These are phyloP conservation scores for Yarrowia sp. DNA, from an alignment of 805 yeast genomes.

Conservation along the genomic window DNA sequence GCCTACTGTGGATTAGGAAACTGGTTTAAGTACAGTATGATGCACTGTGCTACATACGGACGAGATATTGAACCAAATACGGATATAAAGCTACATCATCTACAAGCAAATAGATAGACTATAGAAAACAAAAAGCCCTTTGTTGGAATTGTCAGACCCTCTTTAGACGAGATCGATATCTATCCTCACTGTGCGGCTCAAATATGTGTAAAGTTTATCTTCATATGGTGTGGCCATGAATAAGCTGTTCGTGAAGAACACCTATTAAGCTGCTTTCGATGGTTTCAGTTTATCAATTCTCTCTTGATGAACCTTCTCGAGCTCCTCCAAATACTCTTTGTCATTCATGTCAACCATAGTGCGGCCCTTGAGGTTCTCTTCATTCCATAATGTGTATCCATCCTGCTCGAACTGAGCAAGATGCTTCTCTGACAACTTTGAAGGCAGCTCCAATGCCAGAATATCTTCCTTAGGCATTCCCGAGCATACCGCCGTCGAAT, in stretches of 20 bases:
- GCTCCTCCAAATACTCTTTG: background rate
- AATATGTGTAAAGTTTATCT: background rate
- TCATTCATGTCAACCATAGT: conserved; percentile 1
- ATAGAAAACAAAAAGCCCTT: background rate
- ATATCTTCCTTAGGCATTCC: conserved; percentile 12
- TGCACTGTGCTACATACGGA: too few species aligned
- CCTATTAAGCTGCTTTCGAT: background rate
- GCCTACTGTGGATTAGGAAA: too few species aligned
- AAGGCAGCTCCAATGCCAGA: background rate
- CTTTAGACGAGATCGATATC: background rate
- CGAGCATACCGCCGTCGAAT: conserved; percentile 35
- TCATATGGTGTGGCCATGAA: background rate
- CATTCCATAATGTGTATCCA: conserved; percentile 11
- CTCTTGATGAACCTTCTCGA: background rate
- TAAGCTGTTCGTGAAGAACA: background rate
- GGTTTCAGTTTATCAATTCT: background rate
- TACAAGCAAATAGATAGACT: background rate
- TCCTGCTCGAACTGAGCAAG: conserved; percentile 5
- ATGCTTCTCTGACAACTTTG: background rate
- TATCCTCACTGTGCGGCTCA: background rate
- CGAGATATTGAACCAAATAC: too few species aligned
- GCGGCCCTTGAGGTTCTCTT: conserved; percentile 8
- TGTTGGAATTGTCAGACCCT: too few species aligned
- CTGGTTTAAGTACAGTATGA: too few species aligned
- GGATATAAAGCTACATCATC: too few species aligned